These are phyloP conservation scores for Pyrus hybrid DNA, from an alignment of 331 rosid genomes.

Conservation along the genomic window DNA sequence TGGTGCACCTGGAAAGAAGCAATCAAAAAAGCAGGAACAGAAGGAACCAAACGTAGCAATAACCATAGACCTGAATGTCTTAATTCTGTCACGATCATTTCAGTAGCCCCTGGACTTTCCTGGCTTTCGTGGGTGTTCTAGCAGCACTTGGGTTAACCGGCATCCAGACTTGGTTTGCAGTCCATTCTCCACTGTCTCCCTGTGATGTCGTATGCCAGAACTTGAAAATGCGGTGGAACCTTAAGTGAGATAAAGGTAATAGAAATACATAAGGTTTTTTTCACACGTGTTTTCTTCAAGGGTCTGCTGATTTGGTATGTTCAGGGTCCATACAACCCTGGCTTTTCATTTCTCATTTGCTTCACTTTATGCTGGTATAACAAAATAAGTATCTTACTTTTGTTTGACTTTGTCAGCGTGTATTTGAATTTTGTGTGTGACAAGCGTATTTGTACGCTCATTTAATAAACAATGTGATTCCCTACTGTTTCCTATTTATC, in stretches of 20 bases:
- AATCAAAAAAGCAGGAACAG: background rate
- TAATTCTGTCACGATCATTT: constrained; percentile 3
- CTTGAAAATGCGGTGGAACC: too few species aligned
- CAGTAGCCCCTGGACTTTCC: constrained; percentile 4
- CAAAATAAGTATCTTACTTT: too few species aligned
- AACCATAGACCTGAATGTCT: background rate
- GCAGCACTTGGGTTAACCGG: background rate
- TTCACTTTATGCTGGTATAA: too few species aligned
- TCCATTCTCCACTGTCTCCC: background rate
- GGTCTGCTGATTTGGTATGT: too few species aligned
- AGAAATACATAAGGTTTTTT: background rate
- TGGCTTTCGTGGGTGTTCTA: background rate
- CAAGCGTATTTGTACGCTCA: too few species aligned
- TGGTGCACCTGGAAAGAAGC: background rate
- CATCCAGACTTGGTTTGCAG: constrained; percentile 2
- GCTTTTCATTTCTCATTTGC: too few species aligned
- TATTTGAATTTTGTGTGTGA: too few species aligned
- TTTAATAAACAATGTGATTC: too few species aligned
- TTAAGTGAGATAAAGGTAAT: background rate
- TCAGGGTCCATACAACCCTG: too few species aligned
- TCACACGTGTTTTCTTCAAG: too few species aligned
- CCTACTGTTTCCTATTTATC: too few species aligned
- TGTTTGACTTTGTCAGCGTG: too few species aligned
- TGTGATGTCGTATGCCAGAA: background rate
- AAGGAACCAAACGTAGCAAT: background rate